A percentile compares a stretch with the other conserved stretches of the same genome.
Evolutionary conservation across 352 stramenopile species (phyloP).

Genomic region (Globisporangium nunn): DNA sequence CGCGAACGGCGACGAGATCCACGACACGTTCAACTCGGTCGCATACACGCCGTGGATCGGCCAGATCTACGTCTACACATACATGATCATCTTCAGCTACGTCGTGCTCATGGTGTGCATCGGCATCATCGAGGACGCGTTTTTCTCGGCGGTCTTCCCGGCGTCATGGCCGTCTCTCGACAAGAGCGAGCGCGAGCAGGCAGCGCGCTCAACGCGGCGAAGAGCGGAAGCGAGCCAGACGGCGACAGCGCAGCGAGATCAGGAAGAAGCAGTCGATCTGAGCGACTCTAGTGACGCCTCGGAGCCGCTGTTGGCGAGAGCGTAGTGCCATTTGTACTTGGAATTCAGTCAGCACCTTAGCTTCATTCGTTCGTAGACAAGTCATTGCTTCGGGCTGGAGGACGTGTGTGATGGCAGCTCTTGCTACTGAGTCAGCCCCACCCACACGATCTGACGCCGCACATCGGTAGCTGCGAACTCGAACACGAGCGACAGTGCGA

Average conservation of each 20-base stretch:
- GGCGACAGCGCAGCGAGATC: background rate
- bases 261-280: background rate
- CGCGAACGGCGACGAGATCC: slow-evolving; percentile 84
- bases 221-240: background rate
- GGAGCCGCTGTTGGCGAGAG: background rate
- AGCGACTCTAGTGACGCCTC: background rate
- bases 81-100: slow-evolving; percentile 87
- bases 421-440: too few species aligned
- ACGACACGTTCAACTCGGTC: slow-evolving; percentile 76
- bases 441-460: too few species aligned
- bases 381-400: too few species aligned
- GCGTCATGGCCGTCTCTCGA: slow-evolving; percentile 48
- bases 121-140: slow-evolving; percentile 84
- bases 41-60: slow-evolving; percentile 64
- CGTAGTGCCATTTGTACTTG: background rate
- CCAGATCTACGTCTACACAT: slow-evolving; percentile 83
- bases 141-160: slow-evolving; percentile 78
- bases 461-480: too few species aligned
- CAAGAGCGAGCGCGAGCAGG: slow-evolving; percentile 14
- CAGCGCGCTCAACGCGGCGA: slow-evolving; percentile 1
- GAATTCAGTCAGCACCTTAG: too few species aligned
- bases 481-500: too few species aligned
- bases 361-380: too few species aligned
- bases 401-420: too few species aligned
- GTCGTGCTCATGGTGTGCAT: slow-evolving; percentile 88